Percentiles rank a stretch among this genome's conserved stretches.
Conservation (phyloP, 2,329 filamentous ascomycete genomes). For the Fusarium sp. region DNA sequence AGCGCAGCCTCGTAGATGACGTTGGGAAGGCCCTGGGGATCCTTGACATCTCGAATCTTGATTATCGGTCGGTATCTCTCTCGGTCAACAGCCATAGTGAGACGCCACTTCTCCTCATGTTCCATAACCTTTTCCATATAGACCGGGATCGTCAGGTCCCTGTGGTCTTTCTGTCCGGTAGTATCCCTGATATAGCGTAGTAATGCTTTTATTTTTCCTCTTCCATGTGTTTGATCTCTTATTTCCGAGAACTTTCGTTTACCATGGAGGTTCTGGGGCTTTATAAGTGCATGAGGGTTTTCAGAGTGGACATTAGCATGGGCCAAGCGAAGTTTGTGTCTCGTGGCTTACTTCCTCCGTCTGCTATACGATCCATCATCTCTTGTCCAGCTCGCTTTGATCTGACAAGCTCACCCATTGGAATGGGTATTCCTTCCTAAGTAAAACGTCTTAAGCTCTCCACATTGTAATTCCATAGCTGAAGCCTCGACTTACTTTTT, state of each 20-base stretch:
- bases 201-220: neutral
- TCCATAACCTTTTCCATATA: slow-evolving; percentile 49
- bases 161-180: neutral
- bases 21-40: slow-evolving; percentile 19
- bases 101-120: slow-evolving; percentile 49
- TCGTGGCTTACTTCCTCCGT: neutral
- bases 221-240: slow-evolving; percentile 14
- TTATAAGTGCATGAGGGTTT: neutral
- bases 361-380: neutral
- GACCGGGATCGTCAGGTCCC: slow-evolving; percentile 38
- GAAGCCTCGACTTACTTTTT: neutral
- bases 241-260: neutral
- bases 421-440: slow-evolving; percentile 42
- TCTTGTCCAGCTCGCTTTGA: neutral
- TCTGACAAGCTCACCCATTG: neutral
- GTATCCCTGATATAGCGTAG: slow-evolving; percentile 19
- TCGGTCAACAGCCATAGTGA: slow-evolving; percentile 55
- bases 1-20: neutral
- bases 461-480: rapidly evolving
- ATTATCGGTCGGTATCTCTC: slow-evolving; percentile 51
- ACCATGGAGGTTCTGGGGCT: neutral
- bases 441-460: neutral
- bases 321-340: neutral
- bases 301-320: neutral
- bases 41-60: slow-evolving; percentile 41